Percentiles rank a stretch among this genome's conserved stretches.
phyloP scores from a whole-genome alignment of 352 stramenopile species.

The Phytophthora palmivora region DNA sequence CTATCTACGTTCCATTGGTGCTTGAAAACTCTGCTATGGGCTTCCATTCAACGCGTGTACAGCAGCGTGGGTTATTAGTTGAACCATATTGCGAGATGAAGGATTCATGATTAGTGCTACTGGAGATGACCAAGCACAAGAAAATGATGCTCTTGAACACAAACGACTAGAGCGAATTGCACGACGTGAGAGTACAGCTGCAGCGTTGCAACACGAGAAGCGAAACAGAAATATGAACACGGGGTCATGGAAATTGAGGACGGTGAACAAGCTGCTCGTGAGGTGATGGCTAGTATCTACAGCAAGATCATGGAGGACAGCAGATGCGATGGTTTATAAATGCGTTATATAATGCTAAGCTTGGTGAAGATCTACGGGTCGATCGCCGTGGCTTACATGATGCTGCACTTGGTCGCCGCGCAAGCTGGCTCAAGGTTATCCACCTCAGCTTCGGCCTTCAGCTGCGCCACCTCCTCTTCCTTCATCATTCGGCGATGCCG shows the following conservation, averaged over 20 bases:
- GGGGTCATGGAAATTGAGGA: slow-evolving; percentile 43
- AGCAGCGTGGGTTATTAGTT: slow-evolving; percentile 60
- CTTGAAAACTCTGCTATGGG: slow-evolving; percentile 48
- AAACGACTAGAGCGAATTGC: slow-evolving; percentile 51
- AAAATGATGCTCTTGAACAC: slow-evolving; percentile 40
- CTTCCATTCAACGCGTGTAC: slow-evolving; percentile 50
- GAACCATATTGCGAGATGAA: slow-evolving; percentile 52
- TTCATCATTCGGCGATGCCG: slow-evolving; percentile 27
- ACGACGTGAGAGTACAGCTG: slow-evolving; percentile 47
- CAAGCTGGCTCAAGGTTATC: slow-evolving; percentile 44
- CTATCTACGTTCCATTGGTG: slow-evolving; percentile 69
- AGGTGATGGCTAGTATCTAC: slow-evolving; percentile 18
- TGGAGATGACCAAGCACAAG: slow-evolving; percentile 33
- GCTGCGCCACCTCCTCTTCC: slow-evolving; percentile 34
- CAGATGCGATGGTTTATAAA: slow-evolving; percentile 25
- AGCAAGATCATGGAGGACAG: slow-evolving; percentile 16
- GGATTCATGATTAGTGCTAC: slow-evolving; percentile 66
- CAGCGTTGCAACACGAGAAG: slow-evolving; percentile 41
- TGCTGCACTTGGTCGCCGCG: slow-evolving; percentile 53
- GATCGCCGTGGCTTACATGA: slow-evolving; percentile 55
- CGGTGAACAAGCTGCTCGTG: slow-evolving; percentile 2
- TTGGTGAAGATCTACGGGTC: slow-evolving; percentile 9
- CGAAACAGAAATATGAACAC: slow-evolving; percentile 24
- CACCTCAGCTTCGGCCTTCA: slow-evolving; percentile 43
- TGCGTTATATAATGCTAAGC: slow-evolving; percentile 27